Evolutionary conservation across 257 asterid species (phyloP).

Genomic region (Penstemon newberryi): DNA sequence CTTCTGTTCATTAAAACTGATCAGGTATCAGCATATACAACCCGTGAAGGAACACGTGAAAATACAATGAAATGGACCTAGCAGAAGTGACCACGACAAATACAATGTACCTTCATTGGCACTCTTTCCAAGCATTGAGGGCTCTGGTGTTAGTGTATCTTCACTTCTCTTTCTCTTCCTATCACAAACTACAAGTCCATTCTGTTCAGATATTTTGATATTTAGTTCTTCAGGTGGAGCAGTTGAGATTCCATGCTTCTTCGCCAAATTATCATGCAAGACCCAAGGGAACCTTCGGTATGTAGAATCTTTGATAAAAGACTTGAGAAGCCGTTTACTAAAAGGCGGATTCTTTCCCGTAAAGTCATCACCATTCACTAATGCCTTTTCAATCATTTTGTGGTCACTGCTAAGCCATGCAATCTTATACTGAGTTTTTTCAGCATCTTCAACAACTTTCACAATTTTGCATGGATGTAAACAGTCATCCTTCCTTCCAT

Average conservation of each 20-base stretch:
- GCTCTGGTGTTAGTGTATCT: conserved; percentile 38
- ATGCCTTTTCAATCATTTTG: conserved; percentile 49
- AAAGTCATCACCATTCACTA: conserved; percentile 62
- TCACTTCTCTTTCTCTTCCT: conserved; percentile 78
- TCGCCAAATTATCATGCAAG: conserved; percentile 76
- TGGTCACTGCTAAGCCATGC: conserved; percentile 72
- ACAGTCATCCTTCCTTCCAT: conserved; percentile 66
- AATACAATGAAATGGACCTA: conserved; percentile 1
- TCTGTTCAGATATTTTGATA: conserved; percentile 43
- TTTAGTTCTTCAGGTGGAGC: conserved; percentile 64
- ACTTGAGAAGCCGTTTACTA: conserved; percentile 72
- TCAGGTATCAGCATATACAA: not conserved
- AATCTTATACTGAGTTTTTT: conserved; percentile 61
- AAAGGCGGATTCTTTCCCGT: conserved; percentile 62
- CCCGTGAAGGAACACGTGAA: not conserved
- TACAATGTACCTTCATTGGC: conserved; percentile 39
- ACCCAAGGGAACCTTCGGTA: conserved; percentile 85
- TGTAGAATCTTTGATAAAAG: conserved; percentile 92
- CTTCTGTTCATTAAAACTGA: conserved; percentile 6
- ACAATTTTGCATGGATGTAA: conserved; percentile 64
- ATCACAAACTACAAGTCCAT: conserved; percentile 66
- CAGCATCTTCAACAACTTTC: conserved; percentile 58
- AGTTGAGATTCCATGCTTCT: conserved; percentile 70
- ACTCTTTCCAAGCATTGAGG: conserved; percentile 28
- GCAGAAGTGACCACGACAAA: conserved; percentile 3